Evolutionary conservation across 257 asterid species (phyloP).

Genomic region (Solanum habrochaites): DNA sequence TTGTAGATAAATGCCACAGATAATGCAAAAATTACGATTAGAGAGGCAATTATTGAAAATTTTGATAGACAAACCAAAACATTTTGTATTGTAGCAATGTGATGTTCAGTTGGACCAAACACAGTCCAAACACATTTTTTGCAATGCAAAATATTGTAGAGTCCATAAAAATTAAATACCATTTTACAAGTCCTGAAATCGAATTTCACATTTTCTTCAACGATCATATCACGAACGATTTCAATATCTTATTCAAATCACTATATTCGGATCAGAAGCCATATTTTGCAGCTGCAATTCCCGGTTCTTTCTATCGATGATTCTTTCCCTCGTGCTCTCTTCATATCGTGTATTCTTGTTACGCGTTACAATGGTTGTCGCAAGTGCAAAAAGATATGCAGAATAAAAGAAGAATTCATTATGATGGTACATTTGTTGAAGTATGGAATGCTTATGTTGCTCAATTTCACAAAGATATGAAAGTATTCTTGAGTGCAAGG

Average conservation of each 20-base stretch:
- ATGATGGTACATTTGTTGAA: neutral
- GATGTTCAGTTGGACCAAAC: neutral
- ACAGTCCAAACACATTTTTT: no score
- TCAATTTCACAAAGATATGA: slow-evolving; percentile 19
- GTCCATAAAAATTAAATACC: no score
- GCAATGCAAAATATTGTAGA: neutral
- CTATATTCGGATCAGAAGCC: slow-evolving; percentile 16
- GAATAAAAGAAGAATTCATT: slow-evolving; percentile 17
- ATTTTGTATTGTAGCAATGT: no score
- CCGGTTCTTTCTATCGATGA: slow-evolving; percentile 31
- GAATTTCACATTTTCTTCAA: slow-evolving; percentile 21
- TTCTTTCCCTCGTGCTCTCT: neutral
- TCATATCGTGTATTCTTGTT: slow-evolving; percentile 9
- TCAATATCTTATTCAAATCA: slow-evolving; percentile 32
- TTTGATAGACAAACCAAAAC: no score
- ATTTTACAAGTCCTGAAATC: neutral
- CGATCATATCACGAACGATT: slow-evolving; percentile 30
- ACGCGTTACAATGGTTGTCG: slow-evolving; percentile 26
- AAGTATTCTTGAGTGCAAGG: neutral
- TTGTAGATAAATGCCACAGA: no score
- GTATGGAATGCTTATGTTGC: slow-evolving; percentile 9
- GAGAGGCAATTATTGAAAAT: no score
- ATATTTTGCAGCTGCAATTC: slow-evolving; percentile 34
- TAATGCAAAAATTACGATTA: no score
- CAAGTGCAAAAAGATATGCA: slow-evolving; percentile 2